These are phyloP conservation scores for Carex littledalei DNA, from an alignment of 176 grass and related monocot species.

Conservation along the genomic window DNA sequence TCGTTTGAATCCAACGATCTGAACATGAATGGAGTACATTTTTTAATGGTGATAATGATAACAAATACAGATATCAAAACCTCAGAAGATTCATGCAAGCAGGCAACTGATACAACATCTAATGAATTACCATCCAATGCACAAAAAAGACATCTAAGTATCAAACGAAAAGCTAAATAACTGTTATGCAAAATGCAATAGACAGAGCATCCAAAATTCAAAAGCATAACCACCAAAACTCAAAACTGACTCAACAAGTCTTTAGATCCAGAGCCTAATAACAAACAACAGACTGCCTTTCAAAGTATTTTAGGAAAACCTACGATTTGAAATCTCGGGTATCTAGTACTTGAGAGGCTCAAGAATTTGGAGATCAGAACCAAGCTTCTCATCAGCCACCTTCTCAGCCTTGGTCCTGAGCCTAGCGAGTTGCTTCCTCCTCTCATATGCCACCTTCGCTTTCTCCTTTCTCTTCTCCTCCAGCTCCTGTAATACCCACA, in stretches of 20 bases:
- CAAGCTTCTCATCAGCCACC: slow-evolving; percentile 56
- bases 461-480: slow-evolving; percentile 89
- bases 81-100: neutral
- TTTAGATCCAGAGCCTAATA: slow-evolving; percentile 26
- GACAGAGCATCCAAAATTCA: neutral
- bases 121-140: neutral
- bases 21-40: neutral
- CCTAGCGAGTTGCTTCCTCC: slow-evolving; percentile 76
- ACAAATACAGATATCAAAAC: neutral
- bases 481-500: slow-evolving; percentile 34
- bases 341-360: slow-evolving; percentile 72
- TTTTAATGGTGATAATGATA: neutral
- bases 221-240: slow-evolving; percentile 8
- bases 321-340: neutral
- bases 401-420: slow-evolving; percentile 78
- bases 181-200: neutral
- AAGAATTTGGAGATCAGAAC: slow-evolving; percentile 68
- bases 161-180: slow-evolving; percentile 3
- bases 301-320: neutral
- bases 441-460: slow-evolving; percentile 60
- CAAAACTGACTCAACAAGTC: slow-evolving; percentile 16
- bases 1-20: too few relatives aligned
- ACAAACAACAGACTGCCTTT: neutral
- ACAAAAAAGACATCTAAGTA: neutral
- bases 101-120: neutral